Evolutionary conservation across 108 stramenopile species (phyloP), one percentile per base, ranked within the genome.

Genomic region (Bacterosira constricta): DNA sequence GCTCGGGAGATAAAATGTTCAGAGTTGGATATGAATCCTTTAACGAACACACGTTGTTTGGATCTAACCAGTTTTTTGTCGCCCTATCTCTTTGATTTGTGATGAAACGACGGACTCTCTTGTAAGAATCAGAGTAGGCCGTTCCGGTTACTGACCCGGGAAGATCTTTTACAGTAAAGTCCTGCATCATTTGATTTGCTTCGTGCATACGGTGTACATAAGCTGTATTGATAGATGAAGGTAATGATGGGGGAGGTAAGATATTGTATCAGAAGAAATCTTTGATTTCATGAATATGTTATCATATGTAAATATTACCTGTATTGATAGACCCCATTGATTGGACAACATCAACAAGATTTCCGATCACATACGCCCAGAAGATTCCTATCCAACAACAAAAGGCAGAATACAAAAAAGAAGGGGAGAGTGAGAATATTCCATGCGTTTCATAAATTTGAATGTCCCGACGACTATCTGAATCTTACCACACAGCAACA

Each of bases 351-450:
- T 69, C 67, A 3, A 80, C 79, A 42, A 80, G 73, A 42, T 45
- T 39, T 15, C 73, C 79, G 56, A 75, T 80, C 12, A 80, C 61
- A 51, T 75, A 75, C 6, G 79, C 73, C 79, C 79, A 80, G 54
- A 71, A 76, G 32, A 80, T 70, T 39, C 79, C 75, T 7, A n/a
- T n/a, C n/a, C n/a, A n/a, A n/a, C n/a, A n/a, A n/a, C 10, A 8
- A 21, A 21, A 5, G 47, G 21, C 47, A 12, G 15, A 49, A 21
- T 11, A 8, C 18, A 12, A 5, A 21, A 49, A n/a, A 15, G 47
- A 5, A 7, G 17, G 47, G 21, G 21, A 6, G 39, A 41, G 21
- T 21, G 6, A 49, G 21, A n/a, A n/a, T n/a, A n/a, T n/a, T n/a
- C n/a, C n/a, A n/a, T n/a, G n/a, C n/a, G n/a, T n/a, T n/a, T n/a